Base-by-base conservation (phyloP, 345 rosid species). In the Streptanthus diversifolius region DNA sequence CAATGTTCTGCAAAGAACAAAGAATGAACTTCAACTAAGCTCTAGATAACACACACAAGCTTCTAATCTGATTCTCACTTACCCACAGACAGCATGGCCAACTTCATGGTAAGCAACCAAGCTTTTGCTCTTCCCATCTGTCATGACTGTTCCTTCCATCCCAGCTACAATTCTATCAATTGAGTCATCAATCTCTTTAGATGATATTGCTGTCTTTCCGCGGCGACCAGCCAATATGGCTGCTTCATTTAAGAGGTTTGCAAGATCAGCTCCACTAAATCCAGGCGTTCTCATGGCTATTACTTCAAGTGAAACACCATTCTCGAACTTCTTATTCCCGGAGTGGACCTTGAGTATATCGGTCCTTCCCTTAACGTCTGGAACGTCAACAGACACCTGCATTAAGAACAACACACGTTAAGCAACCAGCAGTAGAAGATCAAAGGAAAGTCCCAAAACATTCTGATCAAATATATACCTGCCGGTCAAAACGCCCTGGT, bases 101-200 rank as follows among this genome's bases (percentile, higher is more conserved):
- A 91, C 98, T 83, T 93, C 98, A 74, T 93, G 98, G 83, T 91
- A 91, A 27, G 97, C 96, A 71, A 89, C 96, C 73, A 93, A 82
- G 80, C 98, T 93, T 77, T 93, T 93, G 74, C 98, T 89, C 84
- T 90, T 90, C 66, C 97, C 96, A 66, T 93, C 98, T 0, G 97
- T 90, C 96, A 93, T 93, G n/a, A 89, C 97, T 0, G 98, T 90
- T 67, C 97, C 97, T 82, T 93, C 98, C 97, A 90, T 93, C 24
- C 98, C 98, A 52, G 97, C 97, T 68, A 93, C 96, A 78, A 93
- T 93, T 74, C 98, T 85, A 79, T 93, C 98, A 80, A 90, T 93
- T 3, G 98, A 87, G 70, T 90, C 97, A 74, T 93, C 98, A 72
- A 93, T 82, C 80, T 93, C 98, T 83, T 89, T 90, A 2, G 96